A percentile compares a stretch with the other conserved stretches of the same genome.
Conservation (phyloP, 1,284 basidiomycete genomes). For the Phellopilus nigrolimitatus region DNA sequence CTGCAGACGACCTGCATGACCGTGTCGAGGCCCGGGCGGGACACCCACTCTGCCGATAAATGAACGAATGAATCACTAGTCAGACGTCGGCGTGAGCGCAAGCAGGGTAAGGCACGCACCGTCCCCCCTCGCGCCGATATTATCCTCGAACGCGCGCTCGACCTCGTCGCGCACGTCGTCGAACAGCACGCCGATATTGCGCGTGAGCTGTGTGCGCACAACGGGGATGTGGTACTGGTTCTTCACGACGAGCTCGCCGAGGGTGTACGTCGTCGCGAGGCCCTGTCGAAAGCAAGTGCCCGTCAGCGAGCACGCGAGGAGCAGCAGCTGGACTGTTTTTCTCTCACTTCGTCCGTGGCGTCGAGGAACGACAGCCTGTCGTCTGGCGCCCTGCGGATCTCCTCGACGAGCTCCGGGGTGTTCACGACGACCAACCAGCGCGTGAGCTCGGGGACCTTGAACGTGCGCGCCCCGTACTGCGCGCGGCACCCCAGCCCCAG, state of each 20-base stretch:
- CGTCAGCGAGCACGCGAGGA: background rate
- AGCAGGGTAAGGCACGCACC: constrained; percentile 5
- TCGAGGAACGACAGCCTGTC: constrained; percentile 27
- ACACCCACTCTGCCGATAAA: constrained; percentile 36
- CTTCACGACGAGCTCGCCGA: constrained; percentile 17
- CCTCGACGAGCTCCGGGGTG: constrained; percentile 27
- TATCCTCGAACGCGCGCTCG: constrained; percentile 22
- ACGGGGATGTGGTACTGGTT: constrained; percentile 25
- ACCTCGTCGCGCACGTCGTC: constrained; percentile 26
- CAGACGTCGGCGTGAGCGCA: too few species aligned
- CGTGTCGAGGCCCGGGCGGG: constrained; percentile 29
- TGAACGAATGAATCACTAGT: background rate
- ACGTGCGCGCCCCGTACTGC: constrained; percentile 23
- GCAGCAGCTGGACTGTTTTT: background rate
- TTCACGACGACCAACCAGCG: constrained; percentile 29
- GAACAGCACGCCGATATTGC: constrained; percentile 23
- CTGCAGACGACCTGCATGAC: constrained; percentile 38
- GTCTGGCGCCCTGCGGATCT: constrained; percentile 32
- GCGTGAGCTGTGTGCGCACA: constrained; percentile 26
- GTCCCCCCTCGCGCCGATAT: constrained; percentile 21
- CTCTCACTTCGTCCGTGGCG: constrained; percentile 25
- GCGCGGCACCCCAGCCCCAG: background rate
- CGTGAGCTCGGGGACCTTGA: constrained; percentile 26
- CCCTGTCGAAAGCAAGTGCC: background rate
- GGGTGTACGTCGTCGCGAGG: constrained; percentile 9